phyloP scores from a whole-genome alignment of 2,329 filamentous ascomycete species.

The Apiospora arundinis region DNA sequence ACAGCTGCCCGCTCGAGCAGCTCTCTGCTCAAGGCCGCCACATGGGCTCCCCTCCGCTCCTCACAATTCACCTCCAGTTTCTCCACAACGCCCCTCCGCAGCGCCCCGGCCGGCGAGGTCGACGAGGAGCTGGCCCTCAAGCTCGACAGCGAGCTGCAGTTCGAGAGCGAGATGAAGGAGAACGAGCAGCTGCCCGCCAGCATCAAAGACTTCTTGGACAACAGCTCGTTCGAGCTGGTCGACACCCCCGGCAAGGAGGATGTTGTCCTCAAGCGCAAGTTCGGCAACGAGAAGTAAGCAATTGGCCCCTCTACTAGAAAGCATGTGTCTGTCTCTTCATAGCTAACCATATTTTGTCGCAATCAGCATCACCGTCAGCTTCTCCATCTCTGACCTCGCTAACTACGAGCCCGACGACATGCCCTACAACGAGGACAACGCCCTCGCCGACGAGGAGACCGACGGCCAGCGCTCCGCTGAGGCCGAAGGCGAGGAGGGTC shows the following conservation, averaged over 20 bases:
- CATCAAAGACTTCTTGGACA: constrained; percentile 88
- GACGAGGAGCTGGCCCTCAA: constrained; percentile 86
- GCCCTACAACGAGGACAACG: constrained; percentile 58
- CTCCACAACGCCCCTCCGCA: constrained; percentile 54
- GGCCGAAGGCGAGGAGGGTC: constrained; percentile 59
- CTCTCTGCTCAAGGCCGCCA: constrained; percentile 54
- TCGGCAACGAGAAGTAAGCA: constrained; percentile 85
- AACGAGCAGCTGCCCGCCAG: constrained; percentile 74
- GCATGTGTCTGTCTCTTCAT: constrained; percentile 34
- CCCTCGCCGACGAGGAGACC: constrained; percentile 61
- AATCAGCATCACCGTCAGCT: constrained; percentile 75
- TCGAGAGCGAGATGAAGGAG: constrained; percentile 83
- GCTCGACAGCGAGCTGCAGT: constrained; percentile 81
- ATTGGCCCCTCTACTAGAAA: constrained; percentile 32
- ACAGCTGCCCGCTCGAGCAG: constrained; percentile 55
- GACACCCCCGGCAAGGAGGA: constrained; percentile 88
- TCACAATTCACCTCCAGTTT: constrained; percentile 54
- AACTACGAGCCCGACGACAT: constrained; percentile 66
- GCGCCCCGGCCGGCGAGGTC: constrained; percentile 54
- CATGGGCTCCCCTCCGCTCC: constrained; percentile 46
- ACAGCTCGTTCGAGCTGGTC: constrained; percentile 81
- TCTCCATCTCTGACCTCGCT: constrained; percentile 85
- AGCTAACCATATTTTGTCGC: constrained; percentile 30
- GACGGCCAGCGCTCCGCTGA: constrained; percentile 47
- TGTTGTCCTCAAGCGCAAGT: constrained; percentile 81